phyloP scores from a whole-genome alignment of 2,329 filamentous ascomycete genomes.

The Verticillium nonalfalfae region DNA sequence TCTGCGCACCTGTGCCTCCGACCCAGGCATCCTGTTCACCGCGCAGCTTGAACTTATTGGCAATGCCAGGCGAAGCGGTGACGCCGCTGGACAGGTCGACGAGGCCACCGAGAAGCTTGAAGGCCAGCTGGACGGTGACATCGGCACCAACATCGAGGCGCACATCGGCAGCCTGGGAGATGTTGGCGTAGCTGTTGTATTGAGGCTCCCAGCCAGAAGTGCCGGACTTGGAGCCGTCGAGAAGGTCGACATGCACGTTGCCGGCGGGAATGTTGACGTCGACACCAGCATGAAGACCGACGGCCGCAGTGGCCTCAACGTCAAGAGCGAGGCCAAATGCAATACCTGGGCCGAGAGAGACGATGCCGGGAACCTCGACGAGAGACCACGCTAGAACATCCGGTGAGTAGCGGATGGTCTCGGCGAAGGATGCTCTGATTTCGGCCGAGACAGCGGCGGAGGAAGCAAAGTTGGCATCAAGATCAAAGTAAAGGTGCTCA shows the following conservation, averaged over 20 bases:
- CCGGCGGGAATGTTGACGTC: slow-evolving; percentile 24
- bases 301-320: slow-evolving; percentile 23
- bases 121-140: slow-evolving; percentile 29
- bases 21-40: slow-evolving; percentile 16
- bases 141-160: slow-evolving; percentile 23
- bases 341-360: slow-evolving; percentile 28
- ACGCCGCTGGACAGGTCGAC: slow-evolving; percentile 30
- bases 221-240: slow-evolving; percentile 18
- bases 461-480: slow-evolving; percentile 29
- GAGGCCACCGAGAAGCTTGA: slow-evolving; percentile 26
- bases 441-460: slow-evolving; percentile 27
- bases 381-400: slow-evolving; percentile 27
- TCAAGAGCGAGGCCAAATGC: slow-evolving; percentile 29
- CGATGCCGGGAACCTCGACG: slow-evolving; percentile 31
- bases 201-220: slow-evolving; percentile 27
- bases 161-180: slow-evolving; percentile 22
- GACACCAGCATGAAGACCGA: slow-evolving; percentile 22
- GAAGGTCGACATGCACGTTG: slow-evolving; percentile 30
- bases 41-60: slow-evolving; percentile 25
- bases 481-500: slow-evolving; percentile 32
- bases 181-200: slow-evolving; percentile 26
- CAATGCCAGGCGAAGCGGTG: slow-evolving; percentile 26
- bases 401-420: slow-evolving; percentile 26
- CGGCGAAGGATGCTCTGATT: slow-evolving; percentile 23
- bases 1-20: slow-evolving; percentile 4